phyloP scores from a whole-genome alignment of 768 basidiomycete species.

The Lactifluus echinatus region DNA sequence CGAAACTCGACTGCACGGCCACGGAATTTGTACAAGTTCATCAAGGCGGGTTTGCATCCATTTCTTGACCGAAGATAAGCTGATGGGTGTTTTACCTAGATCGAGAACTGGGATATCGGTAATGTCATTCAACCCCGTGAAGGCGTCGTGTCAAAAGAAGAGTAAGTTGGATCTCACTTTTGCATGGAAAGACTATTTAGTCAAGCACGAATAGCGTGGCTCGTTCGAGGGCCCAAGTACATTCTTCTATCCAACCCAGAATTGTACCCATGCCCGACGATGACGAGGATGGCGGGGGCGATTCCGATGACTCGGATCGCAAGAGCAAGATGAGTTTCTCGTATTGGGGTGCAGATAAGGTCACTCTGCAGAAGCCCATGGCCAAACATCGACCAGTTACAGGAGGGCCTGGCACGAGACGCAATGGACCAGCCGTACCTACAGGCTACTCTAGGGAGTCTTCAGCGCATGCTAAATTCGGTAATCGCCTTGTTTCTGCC shows the following conservation, averaged over 20 bases:
- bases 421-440: conserved; percentile 33
- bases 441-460: conserved; percentile 71
- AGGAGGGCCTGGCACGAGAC: conserved; percentile 26
- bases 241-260: conserved; percentile 48
- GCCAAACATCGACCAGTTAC: conserved; percentile 38
- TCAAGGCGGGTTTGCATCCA: conserved; percentile 51
- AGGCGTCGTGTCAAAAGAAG: conserved; percentile 85
- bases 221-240: conserved; percentile 56
- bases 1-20: conserved; percentile 71
- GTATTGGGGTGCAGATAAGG: conserved; percentile 88
- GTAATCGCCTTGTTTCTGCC: conserved; percentile 64
- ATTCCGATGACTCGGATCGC: conserved; percentile 80
- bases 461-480: conserved; percentile 90
- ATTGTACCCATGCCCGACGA: conserved; percentile 65
- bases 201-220: conserved; percentile 43
- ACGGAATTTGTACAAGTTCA: conserved; percentile 87
- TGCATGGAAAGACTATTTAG: conserved; percentile 11
- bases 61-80: conserved; percentile 13
- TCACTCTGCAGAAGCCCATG: conserved; percentile 75
- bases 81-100: conserved; percentile 34
- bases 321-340: conserved; percentile 94
- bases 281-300: conserved; percentile 45
- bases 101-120: conserved; percentile 82
- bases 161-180: conserved; percentile 43
- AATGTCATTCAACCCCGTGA: conserved; percentile 66